A percentile compares a stretch with the other conserved stretches of the same genome.
Evolutionary conservation across 768 basidiomycete genomes (phyloP).

Genomic region (Tylopilus vinaceipallidus): DNA sequence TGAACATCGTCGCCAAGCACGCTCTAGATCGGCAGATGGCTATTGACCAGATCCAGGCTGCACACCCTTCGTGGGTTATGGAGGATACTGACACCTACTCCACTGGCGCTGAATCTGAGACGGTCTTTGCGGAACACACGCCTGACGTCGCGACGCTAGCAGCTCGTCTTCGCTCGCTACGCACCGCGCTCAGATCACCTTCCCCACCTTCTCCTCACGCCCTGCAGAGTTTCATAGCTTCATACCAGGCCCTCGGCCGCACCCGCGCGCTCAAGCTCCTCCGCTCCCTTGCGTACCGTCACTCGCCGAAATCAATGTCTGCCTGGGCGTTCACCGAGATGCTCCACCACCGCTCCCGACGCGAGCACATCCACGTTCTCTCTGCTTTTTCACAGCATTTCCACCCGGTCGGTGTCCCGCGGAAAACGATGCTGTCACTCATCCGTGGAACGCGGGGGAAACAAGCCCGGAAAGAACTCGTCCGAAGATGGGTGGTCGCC

Average conservation of each 20-base stretch:
- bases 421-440: constrained; percentile 20
- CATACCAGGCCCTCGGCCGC: constrained; percentile 23
- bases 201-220: constrained; percentile 21
- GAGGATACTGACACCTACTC: not conserved
- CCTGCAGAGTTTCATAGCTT: constrained; percentile 17
- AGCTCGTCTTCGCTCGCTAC: constrained; percentile 24
- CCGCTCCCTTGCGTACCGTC: constrained; percentile 19
- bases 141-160: constrained; percentile 13
- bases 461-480: not conserved
- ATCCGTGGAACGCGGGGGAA: constrained; percentile 14
- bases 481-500: not conserved
- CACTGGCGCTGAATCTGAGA: not conserved
- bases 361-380: constrained; percentile 25
- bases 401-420: constrained; percentile 51
- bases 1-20: constrained; percentile 32
- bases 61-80: constrained; percentile 16
- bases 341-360: constrained; percentile 26
- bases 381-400: constrained; percentile 51
- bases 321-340: constrained; percentile 30
- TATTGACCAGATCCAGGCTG: constrained; percentile 6
- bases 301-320: constrained; percentile 25
- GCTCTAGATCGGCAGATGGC: constrained; percentile 9
- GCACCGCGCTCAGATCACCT: constrained; percentile 23
- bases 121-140: not conserved
- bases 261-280: constrained; percentile 17